Evolutionary conservation across 2,329 filamentous ascomycete species (phyloP).

Genomic region (Clarireedia hainanense): DNA sequence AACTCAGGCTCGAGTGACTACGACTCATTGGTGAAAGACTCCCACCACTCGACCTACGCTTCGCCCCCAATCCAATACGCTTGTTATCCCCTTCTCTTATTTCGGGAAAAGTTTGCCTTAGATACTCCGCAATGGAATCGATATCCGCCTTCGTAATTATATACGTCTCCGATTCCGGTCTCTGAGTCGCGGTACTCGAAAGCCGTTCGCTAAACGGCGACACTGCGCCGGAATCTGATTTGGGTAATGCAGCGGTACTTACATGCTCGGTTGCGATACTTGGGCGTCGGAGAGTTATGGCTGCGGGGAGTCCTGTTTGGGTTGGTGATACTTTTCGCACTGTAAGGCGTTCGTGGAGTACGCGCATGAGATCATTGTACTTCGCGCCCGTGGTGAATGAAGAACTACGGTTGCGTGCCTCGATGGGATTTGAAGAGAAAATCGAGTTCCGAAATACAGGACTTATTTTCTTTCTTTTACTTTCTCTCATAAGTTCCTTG

Average conservation of each 20-base stretch:
- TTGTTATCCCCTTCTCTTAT: background rate
- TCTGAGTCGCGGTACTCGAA: background rate
- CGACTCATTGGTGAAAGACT: background rate
- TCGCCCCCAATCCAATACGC: no score
- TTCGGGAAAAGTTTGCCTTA: background rate
- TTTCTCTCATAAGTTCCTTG: background rate
- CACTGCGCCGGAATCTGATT: background rate
- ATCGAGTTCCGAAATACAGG: background rate
- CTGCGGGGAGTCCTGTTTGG: conserved; percentile 12
- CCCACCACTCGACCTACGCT: background rate
- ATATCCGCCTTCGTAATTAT: conserved; percentile 23
- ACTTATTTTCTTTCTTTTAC: background rate
- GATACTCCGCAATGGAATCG: conserved; percentile 18
- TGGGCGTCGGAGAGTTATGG: conserved; percentile 22
- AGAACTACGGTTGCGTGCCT: conserved; percentile 10
- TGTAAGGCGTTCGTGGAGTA: conserved; percentile 19
- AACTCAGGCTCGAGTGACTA: conserved; percentile 3
- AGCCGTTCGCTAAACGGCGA: background rate
- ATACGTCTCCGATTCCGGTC: conserved; percentile 10
- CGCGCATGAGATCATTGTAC: conserved; percentile 16
- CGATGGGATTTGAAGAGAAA: conserved; percentile 2
- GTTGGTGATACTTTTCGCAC: conserved; percentile 10
- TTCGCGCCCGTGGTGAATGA: conserved; percentile 11
- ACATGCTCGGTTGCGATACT: conserved; percentile 9
- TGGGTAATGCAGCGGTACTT: background rate